Evolutionary conservation across 352 stramenopile species (phyloP).

Genomic region (Globisporangium echinulatum): DNA sequence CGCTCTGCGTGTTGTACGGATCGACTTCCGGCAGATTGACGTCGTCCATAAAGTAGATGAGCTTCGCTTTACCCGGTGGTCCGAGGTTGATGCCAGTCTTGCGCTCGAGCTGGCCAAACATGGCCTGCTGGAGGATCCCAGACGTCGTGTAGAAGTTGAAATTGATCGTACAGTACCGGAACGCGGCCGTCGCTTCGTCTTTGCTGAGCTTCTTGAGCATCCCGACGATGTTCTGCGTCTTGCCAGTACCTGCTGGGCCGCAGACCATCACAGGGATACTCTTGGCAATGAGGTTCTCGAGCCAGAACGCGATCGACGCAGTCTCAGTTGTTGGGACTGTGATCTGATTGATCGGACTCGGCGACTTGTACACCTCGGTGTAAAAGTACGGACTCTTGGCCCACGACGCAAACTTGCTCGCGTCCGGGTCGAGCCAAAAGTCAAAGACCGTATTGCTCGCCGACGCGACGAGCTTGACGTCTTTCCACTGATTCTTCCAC

Average conservation of each 20-base stretch:
- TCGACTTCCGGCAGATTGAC: slow-evolving; percentile 95
- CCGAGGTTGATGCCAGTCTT: slow-evolving; percentile 93
- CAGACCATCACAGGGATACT: slow-evolving; percentile 92
- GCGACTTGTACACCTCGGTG: slow-evolving; percentile 81
- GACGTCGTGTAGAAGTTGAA: slow-evolving; percentile 98
- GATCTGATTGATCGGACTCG: slow-evolving; percentile 85
- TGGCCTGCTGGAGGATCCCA: slow-evolving; percentile 88
- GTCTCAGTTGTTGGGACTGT: slow-evolving; percentile 94
- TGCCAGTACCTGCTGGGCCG: slow-evolving; percentile 91
- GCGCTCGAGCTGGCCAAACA: slow-evolving; percentile 92
- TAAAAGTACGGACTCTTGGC: slow-evolving; percentile 95
- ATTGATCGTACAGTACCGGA: slow-evolving; percentile 91
- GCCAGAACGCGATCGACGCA: slow-evolving; percentile 93
- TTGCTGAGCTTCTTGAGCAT: slow-evolving; percentile 93
- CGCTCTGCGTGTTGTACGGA: slow-evolving; percentile 94
- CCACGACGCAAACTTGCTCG: slow-evolving; percentile 92
- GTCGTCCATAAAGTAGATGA: slow-evolving; percentile 98
- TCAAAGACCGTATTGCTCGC: slow-evolving; percentile 96
- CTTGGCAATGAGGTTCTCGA: slow-evolving; percentile 91
- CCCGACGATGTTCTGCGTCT: slow-evolving; percentile 93
- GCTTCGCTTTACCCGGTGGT: slow-evolving; percentile 87
- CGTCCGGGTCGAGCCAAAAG: slow-evolving; percentile 93
- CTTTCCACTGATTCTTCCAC: slow-evolving; percentile 95
- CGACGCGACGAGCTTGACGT: slow-evolving; percentile 91
- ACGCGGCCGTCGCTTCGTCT: slow-evolving; percentile 72